Evolutionary conservation across 1,284 basidiomycete species (phyloP).

Genomic region (Caloboletus firmus): DNA sequence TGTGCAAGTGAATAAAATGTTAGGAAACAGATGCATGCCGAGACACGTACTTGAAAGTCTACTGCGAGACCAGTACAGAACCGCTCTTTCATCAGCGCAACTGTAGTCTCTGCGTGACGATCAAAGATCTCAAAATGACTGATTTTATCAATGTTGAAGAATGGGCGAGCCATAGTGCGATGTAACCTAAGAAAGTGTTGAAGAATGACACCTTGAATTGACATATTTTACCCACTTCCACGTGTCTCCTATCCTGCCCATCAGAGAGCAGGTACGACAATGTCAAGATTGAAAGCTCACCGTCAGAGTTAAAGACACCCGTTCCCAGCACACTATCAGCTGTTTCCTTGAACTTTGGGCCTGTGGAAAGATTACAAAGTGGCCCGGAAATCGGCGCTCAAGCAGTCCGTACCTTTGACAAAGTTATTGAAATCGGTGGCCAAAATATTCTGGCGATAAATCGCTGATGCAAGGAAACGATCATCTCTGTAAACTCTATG

Average conservation of each 20-base stretch:
- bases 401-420: slow-evolving; percentile 39
- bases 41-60: slow-evolving; percentile 42
- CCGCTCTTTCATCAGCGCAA: slow-evolving; percentile 39
- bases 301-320: slow-evolving; percentile 51
- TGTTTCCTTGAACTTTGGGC: slow-evolving; percentile 29
- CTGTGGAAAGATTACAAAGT: slow-evolving; percentile 20
- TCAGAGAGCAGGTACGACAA: background rate
- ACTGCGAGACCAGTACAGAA: slow-evolving; percentile 37
- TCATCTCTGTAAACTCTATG: background rate
- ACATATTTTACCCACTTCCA: slow-evolving; percentile 39
- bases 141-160: slow-evolving; percentile 46
- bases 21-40: background rate
- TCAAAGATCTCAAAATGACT: slow-evolving; percentile 50
- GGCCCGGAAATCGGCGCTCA: background rate
- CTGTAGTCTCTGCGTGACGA: slow-evolving; percentile 38
- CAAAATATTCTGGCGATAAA: slow-evolving; percentile 34
- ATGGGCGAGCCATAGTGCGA: slow-evolving; percentile 47
- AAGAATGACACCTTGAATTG: background rate
- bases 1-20: background rate
- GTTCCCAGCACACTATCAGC: slow-evolving; percentile 41
- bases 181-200: slow-evolving; percentile 37
- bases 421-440: slow-evolving; percentile 45
- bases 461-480: background rate
- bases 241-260: slow-evolving; percentile 33
- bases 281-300: slow-evolving; percentile 18